Base-by-base conservation (phyloP, 202 grass and related monocot genomes). In the Zoysia matrella region DNA sequence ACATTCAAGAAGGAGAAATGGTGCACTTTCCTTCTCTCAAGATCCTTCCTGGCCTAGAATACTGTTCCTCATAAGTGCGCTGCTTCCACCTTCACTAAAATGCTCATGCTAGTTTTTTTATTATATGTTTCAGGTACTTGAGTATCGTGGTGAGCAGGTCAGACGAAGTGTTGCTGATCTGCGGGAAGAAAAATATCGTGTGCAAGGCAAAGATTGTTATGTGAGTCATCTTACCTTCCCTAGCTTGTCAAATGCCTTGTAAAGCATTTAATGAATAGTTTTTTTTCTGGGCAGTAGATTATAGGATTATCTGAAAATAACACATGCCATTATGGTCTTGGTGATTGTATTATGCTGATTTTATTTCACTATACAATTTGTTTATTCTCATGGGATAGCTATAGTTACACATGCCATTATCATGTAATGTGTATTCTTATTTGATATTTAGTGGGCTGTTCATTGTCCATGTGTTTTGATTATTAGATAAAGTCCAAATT, bases 1-100 rank as follows among this genome's bases (percentile, higher is more conserved):
- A 87, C 63, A 98, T 98, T 86, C 95, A 93, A 91, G 95, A 95
- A 98, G 95, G 92, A 95, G 95, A 95, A 86, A 98, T 98, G 95
- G 92, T 98, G 91, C 14, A 15, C 13, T 10, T 68, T 77, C 11
- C 58, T 18, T 57, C 36, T 54, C 77, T 73, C 52, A 16, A 13
- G 5, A 69, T 36, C 60, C 18, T 8, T 60, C 55, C 6, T 47
- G 30, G 30, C 30, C 30, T 36, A 36, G 30, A 36, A 36, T 36
- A 36, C 30, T 36, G 30, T 56, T 76, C 41, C 60, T 84, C 48
- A 69, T 74, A 30, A 88, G 71, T 73, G 7, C 5, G 7, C 68
- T 55, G 68, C 54, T 9, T 48, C 40, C 0, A 13, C 41, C 39
- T 86, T 79, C 74, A 74, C 83, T 11, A 75, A 70, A 62, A 72